Evolutionary conservation across 257 asterid genomes (phyloP).

Genomic region (Solanum medicagineum): DNA sequence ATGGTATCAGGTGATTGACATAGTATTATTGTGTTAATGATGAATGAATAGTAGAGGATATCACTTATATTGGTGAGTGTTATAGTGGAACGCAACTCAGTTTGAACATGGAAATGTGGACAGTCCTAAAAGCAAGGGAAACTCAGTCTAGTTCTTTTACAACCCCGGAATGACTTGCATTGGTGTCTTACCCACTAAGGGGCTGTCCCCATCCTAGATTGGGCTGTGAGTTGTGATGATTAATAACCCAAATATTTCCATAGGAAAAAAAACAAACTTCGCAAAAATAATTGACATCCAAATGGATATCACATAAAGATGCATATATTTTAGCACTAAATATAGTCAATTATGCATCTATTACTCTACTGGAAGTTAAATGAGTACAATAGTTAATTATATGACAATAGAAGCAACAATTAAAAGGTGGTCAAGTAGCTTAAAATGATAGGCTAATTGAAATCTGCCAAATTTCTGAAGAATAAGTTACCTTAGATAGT

Average conservation of each 20-base stretch:
- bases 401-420: background rate
- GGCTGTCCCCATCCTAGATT: background rate
- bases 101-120: background rate
- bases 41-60: background rate
- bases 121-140: background rate
- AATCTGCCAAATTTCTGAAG: background rate
- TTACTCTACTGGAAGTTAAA: background rate
- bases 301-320: background rate
- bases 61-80: background rate
- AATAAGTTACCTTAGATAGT: constrained; percentile 26
- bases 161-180: background rate
- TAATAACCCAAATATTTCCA: background rate
- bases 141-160: background rate
- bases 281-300: background rate
- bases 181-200: background rate
- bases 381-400: background rate
- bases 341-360: background rate
- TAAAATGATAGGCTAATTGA: background rate
- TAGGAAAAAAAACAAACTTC: background rate
- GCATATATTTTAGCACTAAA: background rate
- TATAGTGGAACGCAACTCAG: background rate
- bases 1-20: background rate
- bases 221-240: background rate
- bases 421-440: background rate
- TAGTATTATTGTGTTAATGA: background rate